Base-by-base conservation (phyloP, 495 filamentous ascomycete species). In the Xylaria intraflava region DNA sequence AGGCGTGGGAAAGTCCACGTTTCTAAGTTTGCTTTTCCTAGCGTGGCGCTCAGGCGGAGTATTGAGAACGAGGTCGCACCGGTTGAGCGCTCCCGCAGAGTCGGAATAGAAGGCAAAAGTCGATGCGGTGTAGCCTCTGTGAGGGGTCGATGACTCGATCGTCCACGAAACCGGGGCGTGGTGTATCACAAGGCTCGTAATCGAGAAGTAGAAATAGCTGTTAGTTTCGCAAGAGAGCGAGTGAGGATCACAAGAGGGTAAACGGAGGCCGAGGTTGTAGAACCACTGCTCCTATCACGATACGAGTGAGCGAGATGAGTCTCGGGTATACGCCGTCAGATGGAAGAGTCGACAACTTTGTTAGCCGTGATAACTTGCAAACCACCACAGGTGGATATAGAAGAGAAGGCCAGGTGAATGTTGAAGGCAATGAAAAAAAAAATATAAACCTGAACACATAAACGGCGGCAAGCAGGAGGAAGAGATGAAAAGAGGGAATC, bases 181-280 rank as follows among this genome's bases (percentile, higher is more conserved):
- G 23, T 47, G 52, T 55, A 43, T 42, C 44, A 55, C 52, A 55
- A 49, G 11, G 6, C 52, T 55, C 52, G 52, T 55, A 55, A 55
- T 41, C 42, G 45, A 55, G 36, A 55, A 55, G 19, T 5, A n/a
- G 20, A 30, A 27, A 35, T 26, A 27, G 27, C 43, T 19, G 17
- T 42, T 19, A 48, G 30, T 36, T 31, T 26, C 14, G 36, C n/a
- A 4, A 23, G 5, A 16, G 31, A 16, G 2, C 4, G 31, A 26
- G n/a, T 43, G n/a, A 49, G 36, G 20, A 29, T 20, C 27, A 36
- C 30, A n/a, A 27, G 33, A 29, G 16, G 2, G n/a, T 17, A 4
- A 17, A 19, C n/a, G n/a, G n/a, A 38, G 9, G 2, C 10, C 26
- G 26, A 41, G 11, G n/a, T 17, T 1, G 48, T 23, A 20, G 26